These are phyloP conservation scores for Gypsophila paniculata DNA, from an alignment of 179 eudicot genomes.

Conservation along the genomic window DNA sequence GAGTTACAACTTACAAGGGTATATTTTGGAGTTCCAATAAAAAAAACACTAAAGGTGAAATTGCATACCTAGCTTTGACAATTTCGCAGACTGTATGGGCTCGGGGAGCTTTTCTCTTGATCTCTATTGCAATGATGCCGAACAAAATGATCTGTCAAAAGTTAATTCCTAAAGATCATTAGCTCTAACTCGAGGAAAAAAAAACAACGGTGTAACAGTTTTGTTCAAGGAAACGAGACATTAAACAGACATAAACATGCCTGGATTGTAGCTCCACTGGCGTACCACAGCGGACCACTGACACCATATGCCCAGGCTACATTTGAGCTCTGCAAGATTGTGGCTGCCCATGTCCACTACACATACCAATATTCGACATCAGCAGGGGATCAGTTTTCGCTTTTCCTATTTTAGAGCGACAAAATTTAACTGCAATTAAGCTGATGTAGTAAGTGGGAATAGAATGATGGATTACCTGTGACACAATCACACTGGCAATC, in stretches of 20 bases:
- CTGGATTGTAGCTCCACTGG: slow-evolving; percentile 91
- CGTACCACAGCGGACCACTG: slow-evolving; percentile 97
- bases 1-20: neutral
- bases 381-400: neutral
- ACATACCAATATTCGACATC: neutral
- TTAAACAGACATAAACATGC: slow-evolving; percentile 26
- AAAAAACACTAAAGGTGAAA: neutral
- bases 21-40: neutral
- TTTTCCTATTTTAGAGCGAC: too few relatives aligned
- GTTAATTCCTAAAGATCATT: neutral
- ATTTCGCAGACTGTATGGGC: slow-evolving; percentile 97
- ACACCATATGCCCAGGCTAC: slow-evolving; percentile 96
- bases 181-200: neutral
- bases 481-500: slow-evolving; percentile 93
- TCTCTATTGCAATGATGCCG: slow-evolving; percentile 90
- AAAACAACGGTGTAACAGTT: neutral
- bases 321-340: slow-evolving; percentile 87
- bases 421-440: neutral
- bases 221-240: neutral
- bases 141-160: slow-evolving; percentile 64
- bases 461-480: slow-evolving; percentile 47
- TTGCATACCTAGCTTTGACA: slow-evolving; percentile 68
- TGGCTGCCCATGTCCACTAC: slow-evolving; percentile 99
- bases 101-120: slow-evolving; percentile 91
- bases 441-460: neutral